Conservation (phyloP, 345 rosid genomes). For the Conringia planisiliqua region DNA sequence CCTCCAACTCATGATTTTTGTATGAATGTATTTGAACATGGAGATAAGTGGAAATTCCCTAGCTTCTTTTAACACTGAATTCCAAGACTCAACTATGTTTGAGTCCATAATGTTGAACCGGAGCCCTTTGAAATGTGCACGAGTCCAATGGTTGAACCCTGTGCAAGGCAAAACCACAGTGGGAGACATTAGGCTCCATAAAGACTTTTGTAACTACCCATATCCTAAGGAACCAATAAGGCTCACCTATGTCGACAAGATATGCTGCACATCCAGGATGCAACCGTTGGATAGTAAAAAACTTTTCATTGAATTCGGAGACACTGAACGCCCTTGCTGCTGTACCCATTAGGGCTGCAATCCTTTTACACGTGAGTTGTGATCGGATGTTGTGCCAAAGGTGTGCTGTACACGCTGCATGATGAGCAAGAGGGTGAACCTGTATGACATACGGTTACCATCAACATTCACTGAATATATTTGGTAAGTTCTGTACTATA, state of each 20-base stretch:
- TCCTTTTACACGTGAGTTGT: background rate
- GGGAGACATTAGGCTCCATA: no score
- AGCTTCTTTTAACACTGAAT: background rate
- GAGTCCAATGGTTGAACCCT: background rate
- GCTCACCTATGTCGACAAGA: background rate
- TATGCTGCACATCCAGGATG: background rate
- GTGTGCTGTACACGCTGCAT: background rate
- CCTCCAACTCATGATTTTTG: background rate
- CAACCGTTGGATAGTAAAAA: background rate
- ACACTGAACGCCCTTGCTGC: background rate
- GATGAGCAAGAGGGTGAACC: background rate
- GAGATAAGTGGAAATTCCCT: background rate
- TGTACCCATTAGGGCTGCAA: background rate
- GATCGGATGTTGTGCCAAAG: background rate
- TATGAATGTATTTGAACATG: background rate
- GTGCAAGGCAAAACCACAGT: background rate
- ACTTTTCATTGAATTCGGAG: background rate
- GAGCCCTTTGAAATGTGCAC: background rate
- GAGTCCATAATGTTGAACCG: background rate
- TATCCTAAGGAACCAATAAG: no score
- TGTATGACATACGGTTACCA: no score
- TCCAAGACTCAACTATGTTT: no score
- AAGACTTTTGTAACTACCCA: no score
- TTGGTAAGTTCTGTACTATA: no score
- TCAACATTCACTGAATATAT: no score